Evolutionary conservation across 164 flowering plant genomes (phyloP), one percentile per base, ranked within the genome.

Genomic region (Aristolochia californica): DNA sequence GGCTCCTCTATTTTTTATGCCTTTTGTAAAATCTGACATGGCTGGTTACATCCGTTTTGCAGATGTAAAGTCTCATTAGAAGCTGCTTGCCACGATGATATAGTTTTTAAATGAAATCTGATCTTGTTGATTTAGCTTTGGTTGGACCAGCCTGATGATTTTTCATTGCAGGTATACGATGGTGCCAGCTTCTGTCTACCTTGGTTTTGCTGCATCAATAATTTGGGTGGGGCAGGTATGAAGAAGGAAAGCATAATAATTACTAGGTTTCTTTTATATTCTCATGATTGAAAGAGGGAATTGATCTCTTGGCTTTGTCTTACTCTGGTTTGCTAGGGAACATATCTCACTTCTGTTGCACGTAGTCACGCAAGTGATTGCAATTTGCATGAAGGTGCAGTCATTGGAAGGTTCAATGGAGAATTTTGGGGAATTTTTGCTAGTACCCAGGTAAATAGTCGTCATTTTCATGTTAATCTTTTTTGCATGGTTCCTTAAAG

Each of bases 181-280:
- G 97, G 75, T 87, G 26, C 97, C 96, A 43, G 84, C 97, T 67
- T 84, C 95, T 61, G 17, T 87, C 43, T 93, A 87, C 78, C 79
- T 93, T 60, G 99, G 99, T 0, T 93, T 87, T 75, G 60, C 88
- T 59, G 94, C 99, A 55, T 89, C 99, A 45, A 76, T 93, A 63
- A 85, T 89, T 60, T 93, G 99, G 99, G 99, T 93, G 74, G 99
- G 88, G 14, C 82, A 88, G 95, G 96, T 84, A 48, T 24, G 43
- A 44, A 14, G 30, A 45, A 55, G 40, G 1, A 34, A 34, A 20
- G 7, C 54, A 23, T 15, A 23, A 50, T 50, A 11, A 12, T 17
- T 23, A 50, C 27, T 22, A n/a, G n/a, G n/a, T n/a, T 50, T 23
- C 23, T 50, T 34, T 18, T 0, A 16, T 48, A 47, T 15, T 24